Conservation (phyloP, 1,284 basidiomycete species). For the Phylloporus gajari region DNA sequence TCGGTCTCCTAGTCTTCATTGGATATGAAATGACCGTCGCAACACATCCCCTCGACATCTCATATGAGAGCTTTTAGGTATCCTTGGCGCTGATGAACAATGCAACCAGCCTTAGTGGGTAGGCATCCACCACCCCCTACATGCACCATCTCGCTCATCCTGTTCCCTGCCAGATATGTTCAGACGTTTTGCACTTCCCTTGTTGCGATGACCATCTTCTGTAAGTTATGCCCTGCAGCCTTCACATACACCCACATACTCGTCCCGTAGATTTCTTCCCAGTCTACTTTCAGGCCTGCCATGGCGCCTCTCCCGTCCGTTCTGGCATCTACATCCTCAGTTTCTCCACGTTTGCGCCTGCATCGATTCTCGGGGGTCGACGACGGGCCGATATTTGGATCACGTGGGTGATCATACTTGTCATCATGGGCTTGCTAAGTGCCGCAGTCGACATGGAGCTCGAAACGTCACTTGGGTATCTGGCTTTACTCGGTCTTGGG, state of each 20-base stretch:
- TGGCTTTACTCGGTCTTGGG: slow-evolving; percentile 26
- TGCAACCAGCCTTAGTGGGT: slow-evolving; percentile 26
- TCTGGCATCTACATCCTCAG: slow-evolving; percentile 31
- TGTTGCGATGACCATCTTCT: slow-evolving; percentile 15
- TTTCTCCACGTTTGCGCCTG: slow-evolving; percentile 22
- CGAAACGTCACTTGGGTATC: slow-evolving; percentile 14
- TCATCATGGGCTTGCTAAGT: slow-evolving; percentile 21
- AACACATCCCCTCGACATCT: slow-evolving; percentile 17
- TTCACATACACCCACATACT: not conserved
- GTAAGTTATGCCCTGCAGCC: slow-evolving; percentile 14
- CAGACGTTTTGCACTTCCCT: slow-evolving; percentile 30
- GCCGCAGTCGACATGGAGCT: not conserved
- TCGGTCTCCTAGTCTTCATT: slow-evolving; percentile 24
- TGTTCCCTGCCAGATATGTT: slow-evolving; percentile 20
- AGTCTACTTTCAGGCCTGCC: slow-evolving; percentile 32
- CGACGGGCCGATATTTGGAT: slow-evolving; percentile 25
- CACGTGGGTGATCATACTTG: slow-evolving; percentile 19
- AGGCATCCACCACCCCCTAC: not conserved
- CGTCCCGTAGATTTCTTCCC: slow-evolving; percentile 27
- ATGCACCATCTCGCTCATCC: not conserved
- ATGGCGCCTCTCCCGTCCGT: slow-evolving; percentile 13
- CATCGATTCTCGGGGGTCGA: slow-evolving; percentile 13
- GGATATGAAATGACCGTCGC: slow-evolving; percentile 25
- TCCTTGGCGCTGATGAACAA: slow-evolving; percentile 27
- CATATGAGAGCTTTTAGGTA: slow-evolving; percentile 9